Conservation (phyloP, 2,329 filamentous ascomycete genomes). For the Eutypa lata region DNA sequence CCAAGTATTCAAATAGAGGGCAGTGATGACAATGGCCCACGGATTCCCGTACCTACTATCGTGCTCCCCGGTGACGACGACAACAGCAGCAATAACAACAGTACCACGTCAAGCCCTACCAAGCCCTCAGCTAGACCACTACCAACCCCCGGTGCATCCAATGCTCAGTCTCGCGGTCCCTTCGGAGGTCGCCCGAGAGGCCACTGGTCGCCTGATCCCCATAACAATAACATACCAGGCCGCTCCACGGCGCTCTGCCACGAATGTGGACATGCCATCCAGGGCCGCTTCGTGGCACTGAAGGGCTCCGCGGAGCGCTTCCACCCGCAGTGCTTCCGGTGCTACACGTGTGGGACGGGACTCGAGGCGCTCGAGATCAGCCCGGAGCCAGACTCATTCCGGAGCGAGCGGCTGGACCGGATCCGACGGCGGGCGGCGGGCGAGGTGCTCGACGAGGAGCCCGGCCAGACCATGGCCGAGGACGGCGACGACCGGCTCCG, state of each 20-base stretch:
- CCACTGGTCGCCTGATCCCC: conserved; percentile 59
- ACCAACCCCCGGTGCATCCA: conserved; percentile 41
- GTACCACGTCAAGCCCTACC: conserved; percentile 30
- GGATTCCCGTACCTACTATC: conserved; percentile 37
- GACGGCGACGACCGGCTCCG: conserved; percentile 72
- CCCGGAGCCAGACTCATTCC: conserved; percentile 75
- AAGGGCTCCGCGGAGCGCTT: conserved; percentile 72
- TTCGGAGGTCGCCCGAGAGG: conserved; percentile 42
- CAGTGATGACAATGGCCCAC: conserved; percentile 29
- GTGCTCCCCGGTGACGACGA: conserved; percentile 30
- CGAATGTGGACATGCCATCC: conserved; percentile 78
- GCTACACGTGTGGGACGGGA: conserved; percentile 79
- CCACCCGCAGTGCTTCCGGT: conserved; percentile 90
- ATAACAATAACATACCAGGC: conserved; percentile 37
- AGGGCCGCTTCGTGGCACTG: conserved; percentile 85
- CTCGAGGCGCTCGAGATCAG: conserved; percentile 97
- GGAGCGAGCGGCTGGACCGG: conserved; percentile 69
- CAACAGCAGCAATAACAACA: conserved; percentile 2
- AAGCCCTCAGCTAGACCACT: conserved; percentile 41
- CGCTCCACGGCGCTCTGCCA: conserved; percentile 73
- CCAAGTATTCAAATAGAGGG: conserved; percentile 44
- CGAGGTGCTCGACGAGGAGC: conserved; percentile 59
- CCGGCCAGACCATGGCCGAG: conserved; percentile 62
- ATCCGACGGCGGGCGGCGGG: conserved; percentile 60
- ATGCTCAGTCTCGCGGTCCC: conserved; percentile 29